phyloP scores from a whole-genome alignment of 2,329 filamentous ascomycete genomes.

The Ustulina deusta region DNA sequence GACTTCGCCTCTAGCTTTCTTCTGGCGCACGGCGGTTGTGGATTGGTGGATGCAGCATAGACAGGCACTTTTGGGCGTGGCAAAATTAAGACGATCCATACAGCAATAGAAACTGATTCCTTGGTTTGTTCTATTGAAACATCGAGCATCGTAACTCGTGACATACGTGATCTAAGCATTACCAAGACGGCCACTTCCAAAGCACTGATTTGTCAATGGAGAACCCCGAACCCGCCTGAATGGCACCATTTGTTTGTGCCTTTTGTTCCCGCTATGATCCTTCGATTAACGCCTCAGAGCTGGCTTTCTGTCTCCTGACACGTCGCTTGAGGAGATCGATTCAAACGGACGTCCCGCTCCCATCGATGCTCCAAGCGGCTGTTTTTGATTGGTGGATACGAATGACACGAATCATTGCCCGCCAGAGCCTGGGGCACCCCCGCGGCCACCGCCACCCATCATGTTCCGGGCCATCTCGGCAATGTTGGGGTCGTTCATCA shows the following conservation, averaged over 20 bases:
- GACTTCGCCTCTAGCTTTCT: conserved; percentile 9
- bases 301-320: conserved; percentile 8
- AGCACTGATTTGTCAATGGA: conserved; percentile 6
- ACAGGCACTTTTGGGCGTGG: conserved; percentile 33
- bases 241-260: conserved; percentile 10
- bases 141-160: conserved; percentile 35
- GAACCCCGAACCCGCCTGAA: conserved; percentile 15
- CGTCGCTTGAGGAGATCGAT: neutral
- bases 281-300: conserved; percentile 19
- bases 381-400: neutral
- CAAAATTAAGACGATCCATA: conserved; percentile 34
- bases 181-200: conserved; percentile 13
- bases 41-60: conserved; percentile 33
- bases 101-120: conserved; percentile 31
- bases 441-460: conserved; percentile 51
- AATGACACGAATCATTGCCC: conserved; percentile 37
- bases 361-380: neutral
- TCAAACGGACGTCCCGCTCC: neutral
- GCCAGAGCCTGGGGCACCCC: conserved; percentile 39
- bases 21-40: conserved; percentile 20
- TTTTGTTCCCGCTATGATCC: conserved; percentile 9
- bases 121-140: conserved; percentile 28
- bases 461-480: conserved; percentile 77
- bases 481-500: conserved; percentile 94
- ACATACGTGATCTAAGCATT: conserved; percentile 39